Percentiles rank a stretch among this genome's conserved stretches.
Conservation (phyloP, 805 yeast species). For the Groenewaldozyma tartarivorans region DNA sequence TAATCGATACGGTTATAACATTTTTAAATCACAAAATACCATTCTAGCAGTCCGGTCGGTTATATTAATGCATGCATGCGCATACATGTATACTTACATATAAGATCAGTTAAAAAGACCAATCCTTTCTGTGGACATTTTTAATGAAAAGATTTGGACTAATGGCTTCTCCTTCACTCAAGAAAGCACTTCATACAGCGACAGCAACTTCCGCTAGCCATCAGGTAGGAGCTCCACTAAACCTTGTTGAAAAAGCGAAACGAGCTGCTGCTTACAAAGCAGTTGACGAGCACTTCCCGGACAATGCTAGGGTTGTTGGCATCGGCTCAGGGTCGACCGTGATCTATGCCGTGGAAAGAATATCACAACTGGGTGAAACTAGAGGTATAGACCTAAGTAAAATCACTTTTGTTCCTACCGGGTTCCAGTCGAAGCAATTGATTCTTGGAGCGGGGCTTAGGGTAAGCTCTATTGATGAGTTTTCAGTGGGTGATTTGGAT, state of each 20-base stretch:
- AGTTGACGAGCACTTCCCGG: conserved; percentile 75
- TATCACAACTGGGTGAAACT: conserved; percentile 44
- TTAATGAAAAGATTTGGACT: no score
- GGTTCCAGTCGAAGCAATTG: conserved; percentile 85
- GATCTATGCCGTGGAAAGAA: conserved; percentile 90
- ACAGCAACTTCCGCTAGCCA: no score
- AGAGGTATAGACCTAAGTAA: conserved; percentile 33
- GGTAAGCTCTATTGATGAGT: conserved; percentile 77
- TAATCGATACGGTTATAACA: no score
- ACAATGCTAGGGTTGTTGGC: conserved; percentile 67
- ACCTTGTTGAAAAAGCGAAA: conserved; percentile 70
- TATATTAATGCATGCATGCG: no score
- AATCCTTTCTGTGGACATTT: no score
- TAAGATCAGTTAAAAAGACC: no score
- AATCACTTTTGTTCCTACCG: conserved; percentile 86
- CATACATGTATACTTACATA: no score
- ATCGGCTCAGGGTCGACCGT: conserved; percentile 97
- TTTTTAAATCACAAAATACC: no score
- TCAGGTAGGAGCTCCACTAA: conserved; percentile 6
- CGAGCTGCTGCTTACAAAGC: conserved; percentile 85
- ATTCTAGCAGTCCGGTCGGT: no score
- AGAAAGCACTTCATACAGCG: no score
- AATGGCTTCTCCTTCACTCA: no score
- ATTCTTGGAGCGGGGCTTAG: conserved; percentile 72
- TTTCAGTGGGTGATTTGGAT: conserved; percentile 54